These are phyloP conservation scores for Glycine latifolia DNA, from an alignment of 306 rosid species.

Conservation along the genomic window DNA sequence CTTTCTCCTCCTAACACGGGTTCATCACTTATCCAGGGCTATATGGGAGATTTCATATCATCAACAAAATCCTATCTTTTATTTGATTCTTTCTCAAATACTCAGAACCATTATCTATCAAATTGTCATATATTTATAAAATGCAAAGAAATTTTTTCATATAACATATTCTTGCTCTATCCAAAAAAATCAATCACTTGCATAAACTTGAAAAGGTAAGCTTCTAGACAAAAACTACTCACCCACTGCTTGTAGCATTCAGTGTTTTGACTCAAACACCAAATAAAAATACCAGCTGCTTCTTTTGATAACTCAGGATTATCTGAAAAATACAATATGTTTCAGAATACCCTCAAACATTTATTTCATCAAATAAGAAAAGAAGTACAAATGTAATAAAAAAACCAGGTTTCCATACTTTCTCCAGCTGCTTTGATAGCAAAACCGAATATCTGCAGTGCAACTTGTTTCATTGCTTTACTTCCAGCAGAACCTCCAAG, in stretches of 20 bases:
- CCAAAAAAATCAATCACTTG: constrained; percentile 17
- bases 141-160: not conserved
- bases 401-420: constrained; percentile 55
- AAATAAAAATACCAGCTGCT: constrained; percentile 72
- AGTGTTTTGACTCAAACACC: constrained; percentile 79
- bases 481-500: constrained; percentile 89
- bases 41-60: not conserved
- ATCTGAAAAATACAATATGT: constrained; percentile 58
- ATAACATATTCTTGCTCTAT: constrained; percentile 1
- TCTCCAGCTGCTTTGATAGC: constrained; percentile 80
- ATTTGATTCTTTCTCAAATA: not conserved
- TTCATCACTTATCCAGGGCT: not conserved
- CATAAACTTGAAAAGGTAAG: constrained; percentile 21
- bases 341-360: constrained; percentile 43
- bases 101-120: not conserved
- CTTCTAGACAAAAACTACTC: constrained; percentile 50
- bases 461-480: constrained; percentile 90
- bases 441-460: constrained; percentile 77
- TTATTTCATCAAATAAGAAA: constrained; percentile 26
- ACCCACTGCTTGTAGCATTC: constrained; percentile 93
- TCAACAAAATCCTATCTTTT: not conserved
- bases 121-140: not conserved
- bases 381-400: constrained; percentile 24
- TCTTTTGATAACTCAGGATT: constrained; percentile 73
- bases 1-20: not conserved